Evolutionary conservation across 169 alveolate species (phyloP).

Genomic region (Cyclospora cayetanensis): DNA sequence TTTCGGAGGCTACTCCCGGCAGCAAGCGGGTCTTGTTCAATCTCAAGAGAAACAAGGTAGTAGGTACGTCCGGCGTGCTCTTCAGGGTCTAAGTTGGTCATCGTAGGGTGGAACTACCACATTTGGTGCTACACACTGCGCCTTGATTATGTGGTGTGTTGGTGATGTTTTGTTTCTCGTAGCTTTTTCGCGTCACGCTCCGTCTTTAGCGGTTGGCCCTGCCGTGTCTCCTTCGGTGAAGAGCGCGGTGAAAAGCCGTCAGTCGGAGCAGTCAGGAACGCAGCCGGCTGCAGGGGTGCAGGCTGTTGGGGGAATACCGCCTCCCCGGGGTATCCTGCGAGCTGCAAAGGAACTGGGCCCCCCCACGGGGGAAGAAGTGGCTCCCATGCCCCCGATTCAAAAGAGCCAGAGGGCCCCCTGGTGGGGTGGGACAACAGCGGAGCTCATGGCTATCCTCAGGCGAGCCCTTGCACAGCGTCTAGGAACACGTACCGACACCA

Average conservation of each 20-base stretch:
- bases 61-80: slow-evolving; percentile 1
- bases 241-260: no score
- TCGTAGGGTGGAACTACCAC: no score
- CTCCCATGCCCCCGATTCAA: slow-evolving; percentile 32
- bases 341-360: slow-evolving; percentile 35
- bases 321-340: slow-evolving; percentile 13
- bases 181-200: slow-evolving; percentile 40
- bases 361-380: slow-evolving; percentile 14
- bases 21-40: slow-evolving; percentile 40
- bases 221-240: background rate
- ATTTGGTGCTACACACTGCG: no score
- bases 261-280: no score
- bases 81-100: no score
- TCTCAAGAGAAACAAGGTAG: slow-evolving; percentile 13
- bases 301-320: background rate
- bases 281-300: no score
- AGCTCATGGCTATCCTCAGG: background rate
- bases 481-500: background rate
- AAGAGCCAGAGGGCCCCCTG: background rate
- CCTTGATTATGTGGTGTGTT: background rate
- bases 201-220: slow-evolving; percentile 25
- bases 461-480: slow-evolving; percentile 16
- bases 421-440: slow-evolving; percentile 3
- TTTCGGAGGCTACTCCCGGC: background rate
- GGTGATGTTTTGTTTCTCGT: background rate